Base-by-base conservation (phyloP, 345 rosid species). In the Eucalyptus polyanthemos region DNA sequence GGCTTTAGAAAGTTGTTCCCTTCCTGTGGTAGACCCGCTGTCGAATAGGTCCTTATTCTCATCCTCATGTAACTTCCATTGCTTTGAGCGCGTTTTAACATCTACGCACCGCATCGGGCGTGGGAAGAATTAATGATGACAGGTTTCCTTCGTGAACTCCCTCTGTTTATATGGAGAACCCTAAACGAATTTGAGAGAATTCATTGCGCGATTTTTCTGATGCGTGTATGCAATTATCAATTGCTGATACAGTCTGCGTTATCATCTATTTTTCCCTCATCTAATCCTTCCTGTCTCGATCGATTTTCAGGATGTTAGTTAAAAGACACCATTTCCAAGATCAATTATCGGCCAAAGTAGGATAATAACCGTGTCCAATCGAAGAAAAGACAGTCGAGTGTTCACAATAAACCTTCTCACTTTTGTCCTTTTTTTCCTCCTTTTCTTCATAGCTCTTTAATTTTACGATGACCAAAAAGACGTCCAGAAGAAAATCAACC, bases 1-100 rank as follows among this genome's bases (percentile, higher is more conserved):
- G 10, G 60, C 60, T 56, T 22, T 56, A 56, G 60, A 56, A 22
- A 56, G 25, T 22, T 56, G 60, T 56, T 22, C 60, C 6, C 60
- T 56, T 56, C 60, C 25, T 56, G 58, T 19, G 58, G 58, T 53
- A 53, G 58, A 53, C 24, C 58, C 24, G 58, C 9, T 53, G 60
- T 56, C 25, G 60, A 56, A 56, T 56, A 3, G 25, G 25, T 22
- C 12, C 27, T 56, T 21, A 56, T 56, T 56, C 60, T 56, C 60
- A 56, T 56, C 60, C 60, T 56, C 60, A 8, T 9, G 27, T 22
- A 56, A 22, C 60, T 22, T 56, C 27, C 60, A 56, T 56, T 56
- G 60, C 60, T 90, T 92, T 29, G 93, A 93, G 42, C 95, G 94
- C 12, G 89, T 88, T 83, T 62, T 93, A 10, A 56, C 60, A 56